Base-by-base conservation (phyloP, 805 yeast species). In the Yarrowia osloensis region DNA sequence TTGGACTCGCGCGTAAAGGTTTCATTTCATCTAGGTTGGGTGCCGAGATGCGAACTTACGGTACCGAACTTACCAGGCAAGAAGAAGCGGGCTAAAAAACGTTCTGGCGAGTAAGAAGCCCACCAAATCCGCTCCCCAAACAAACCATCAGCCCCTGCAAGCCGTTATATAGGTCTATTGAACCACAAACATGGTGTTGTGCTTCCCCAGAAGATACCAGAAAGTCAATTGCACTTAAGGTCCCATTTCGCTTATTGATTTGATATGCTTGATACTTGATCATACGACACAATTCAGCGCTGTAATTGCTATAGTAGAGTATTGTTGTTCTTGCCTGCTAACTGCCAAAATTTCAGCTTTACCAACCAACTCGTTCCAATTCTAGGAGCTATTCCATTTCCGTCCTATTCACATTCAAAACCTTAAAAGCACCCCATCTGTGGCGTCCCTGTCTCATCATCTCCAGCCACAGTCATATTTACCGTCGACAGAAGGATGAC, bases 401-500 rank as follows among this genome's bases (percentile, higher is more conserved):
- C 50, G 29, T 26, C 54, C 15, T 19, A n/a, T 26, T 46, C 13
- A n/a, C 8, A 17, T 28, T 19, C 13, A 22, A 49, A 50, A 50
- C 57, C 5, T n/a, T 50, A 50, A 50, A 33, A 50, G 57, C 57
- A 50, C 57, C 57, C 57, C 57, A 50, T 50, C 40, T 50, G 57
- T 50, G 57, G 57, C 57, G 57, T 50, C 57, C 40, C n/a, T 50
- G 55, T 50, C 55, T 50, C 55, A 49, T 29, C 19, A 11, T 9
- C 31, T 49, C 19, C 55, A 49, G 55, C 55, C 55, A 49, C 55
- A 49, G 5, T 6, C 39, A 19, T n/a, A n/a, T 15, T 39, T 17
- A 19, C 15, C 22, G 47, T 21, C 13, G n/a, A 42, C 47, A 42
- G 47, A 42, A 42, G 44, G 47, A 44, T 44, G 49, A 44, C 49